These are phyloP conservation scores for Candida argentea DNA, from an alignment of 805 yeast species.

Conservation along the genomic window DNA sequence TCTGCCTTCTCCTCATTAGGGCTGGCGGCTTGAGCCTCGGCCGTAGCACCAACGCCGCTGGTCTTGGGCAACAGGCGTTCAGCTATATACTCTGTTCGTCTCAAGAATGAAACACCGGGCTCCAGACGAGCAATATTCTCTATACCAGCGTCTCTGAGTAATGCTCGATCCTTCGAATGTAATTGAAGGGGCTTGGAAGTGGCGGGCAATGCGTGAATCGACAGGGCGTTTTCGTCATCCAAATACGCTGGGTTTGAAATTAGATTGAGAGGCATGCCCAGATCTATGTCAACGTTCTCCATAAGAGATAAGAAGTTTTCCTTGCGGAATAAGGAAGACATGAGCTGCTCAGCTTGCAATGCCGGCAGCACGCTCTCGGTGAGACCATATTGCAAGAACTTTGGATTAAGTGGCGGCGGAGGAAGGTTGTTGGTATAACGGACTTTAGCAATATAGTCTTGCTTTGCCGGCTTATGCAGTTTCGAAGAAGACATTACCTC, in stretches of 20 bases:
- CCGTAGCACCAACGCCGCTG: conserved; percentile 7
- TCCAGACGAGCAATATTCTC: conserved; percentile 31
- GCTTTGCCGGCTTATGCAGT: conserved; percentile 34
- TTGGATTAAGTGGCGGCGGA: conserved; percentile 89
- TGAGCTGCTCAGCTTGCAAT: conserved; percentile 36
- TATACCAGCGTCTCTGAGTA: conserved; percentile 71
- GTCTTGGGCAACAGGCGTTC: conserved; percentile 34
- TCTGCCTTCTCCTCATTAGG: conserved; percentile 25
- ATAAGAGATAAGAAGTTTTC: conserved; percentile 61
- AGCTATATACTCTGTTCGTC: conserved; percentile 90
- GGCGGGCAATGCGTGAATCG: conserved; percentile 24
- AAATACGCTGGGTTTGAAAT: conserved; percentile 56
- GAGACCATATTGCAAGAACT: conserved; percentile 49
- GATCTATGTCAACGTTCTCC: conserved; percentile 42
- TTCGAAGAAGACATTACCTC: conserved; percentile 20
- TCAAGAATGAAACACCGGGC: conserved; percentile 65
- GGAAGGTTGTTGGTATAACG: conserved; percentile 84
- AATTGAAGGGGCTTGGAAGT: conserved; percentile 31
- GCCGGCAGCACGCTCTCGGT: conserved; percentile 26
- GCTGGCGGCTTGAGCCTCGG: conserved; percentile 13
- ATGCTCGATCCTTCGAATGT: conserved; percentile 67
- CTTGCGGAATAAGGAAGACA: conserved; percentile 64
- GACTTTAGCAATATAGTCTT: conserved; percentile 71
- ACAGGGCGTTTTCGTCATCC: conserved; percentile 45
- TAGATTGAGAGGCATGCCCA: conserved; percentile 74